These are phyloP conservation scores for Quercus agrifolia DNA, from an alignment of 306 rosid genomes.

Conservation along the genomic window DNA sequence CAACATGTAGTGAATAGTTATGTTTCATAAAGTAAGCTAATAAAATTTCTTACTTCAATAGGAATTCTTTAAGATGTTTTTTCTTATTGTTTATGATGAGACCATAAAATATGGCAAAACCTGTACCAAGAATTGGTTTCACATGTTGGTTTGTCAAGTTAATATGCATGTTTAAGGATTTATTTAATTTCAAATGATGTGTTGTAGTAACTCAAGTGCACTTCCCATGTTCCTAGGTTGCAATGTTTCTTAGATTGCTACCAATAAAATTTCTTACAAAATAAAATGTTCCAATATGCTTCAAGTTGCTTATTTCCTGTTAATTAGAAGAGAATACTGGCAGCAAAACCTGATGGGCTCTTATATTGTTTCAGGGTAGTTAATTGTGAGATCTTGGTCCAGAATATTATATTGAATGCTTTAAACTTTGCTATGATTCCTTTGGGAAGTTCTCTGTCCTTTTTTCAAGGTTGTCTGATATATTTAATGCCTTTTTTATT, in stretches of 20 bases:
- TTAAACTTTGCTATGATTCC: not conserved
- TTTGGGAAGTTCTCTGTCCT: constrained; percentile 3
- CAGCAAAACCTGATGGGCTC: not conserved
- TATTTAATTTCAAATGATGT: too few species aligned
- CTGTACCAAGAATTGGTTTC: too few species aligned
- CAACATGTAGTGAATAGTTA: not conserved
- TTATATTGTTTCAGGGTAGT: not conserved
- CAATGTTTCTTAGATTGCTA: too few species aligned
- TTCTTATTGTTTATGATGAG: too few species aligned
- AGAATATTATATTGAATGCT: not conserved
- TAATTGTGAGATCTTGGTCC: not conserved
- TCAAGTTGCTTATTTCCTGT: not conserved
- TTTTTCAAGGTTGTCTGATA: constrained; percentile 17
- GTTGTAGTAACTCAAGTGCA: too few species aligned
- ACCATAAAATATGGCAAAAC: too few species aligned
- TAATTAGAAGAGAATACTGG: not conserved
- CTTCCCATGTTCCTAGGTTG: too few species aligned
- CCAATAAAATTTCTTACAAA: too few species aligned
- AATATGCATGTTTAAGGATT: too few species aligned
- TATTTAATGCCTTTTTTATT: constrained; percentile 18
- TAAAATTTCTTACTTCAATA: not conserved
- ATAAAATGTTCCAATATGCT: not conserved
- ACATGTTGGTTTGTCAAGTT: not conserved
- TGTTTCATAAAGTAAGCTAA: not conserved
- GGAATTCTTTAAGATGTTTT: not conserved